Conservation (phyloP, 352 stramenopile species). For the Albugo laibachii region DNA sequence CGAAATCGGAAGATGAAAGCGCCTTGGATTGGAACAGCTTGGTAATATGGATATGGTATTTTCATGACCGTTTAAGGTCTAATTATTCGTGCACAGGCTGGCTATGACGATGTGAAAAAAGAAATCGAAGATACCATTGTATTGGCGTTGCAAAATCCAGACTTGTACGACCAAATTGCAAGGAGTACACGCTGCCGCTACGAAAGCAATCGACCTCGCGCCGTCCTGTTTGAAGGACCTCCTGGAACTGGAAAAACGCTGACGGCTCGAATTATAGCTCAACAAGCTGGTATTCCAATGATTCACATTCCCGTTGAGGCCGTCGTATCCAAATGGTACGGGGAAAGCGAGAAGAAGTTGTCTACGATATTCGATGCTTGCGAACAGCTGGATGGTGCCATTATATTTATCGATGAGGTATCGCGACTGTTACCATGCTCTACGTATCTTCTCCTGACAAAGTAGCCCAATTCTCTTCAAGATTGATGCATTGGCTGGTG, state of each 20-base stretch:
- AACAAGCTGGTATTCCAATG: slow-evolving; percentile 82
- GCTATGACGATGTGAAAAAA: slow-evolving; percentile 79
- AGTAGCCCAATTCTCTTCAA: slow-evolving; percentile 4
- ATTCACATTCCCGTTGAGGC: slow-evolving; percentile 88
- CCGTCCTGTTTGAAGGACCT: slow-evolving; percentile 85
- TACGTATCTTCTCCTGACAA: too few relatives aligned
- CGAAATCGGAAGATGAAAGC: slow-evolving; percentile 19
- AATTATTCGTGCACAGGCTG: slow-evolving; percentile 22
- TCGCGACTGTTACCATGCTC: too few relatives aligned
- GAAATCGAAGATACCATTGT: slow-evolving; percentile 87
- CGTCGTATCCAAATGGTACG: slow-evolving; percentile 89
- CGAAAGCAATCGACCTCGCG: slow-evolving; percentile 77
- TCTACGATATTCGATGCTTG: slow-evolving; percentile 87
- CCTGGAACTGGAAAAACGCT: slow-evolving; percentile 89
- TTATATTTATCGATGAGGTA: slow-evolving; percentile 91
- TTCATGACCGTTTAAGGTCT: neutral
- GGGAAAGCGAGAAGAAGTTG: slow-evolving; percentile 90
- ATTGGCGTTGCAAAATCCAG: slow-evolving; percentile 80
- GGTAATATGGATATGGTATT: slow-evolving; percentile 13
- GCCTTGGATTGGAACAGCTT: slow-evolving; percentile 66
- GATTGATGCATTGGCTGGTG: slow-evolving; percentile 82
- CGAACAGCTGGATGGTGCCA: slow-evolving; percentile 79
- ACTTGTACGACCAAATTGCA: slow-evolving; percentile 81
- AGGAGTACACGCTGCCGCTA: slow-evolving; percentile 76
- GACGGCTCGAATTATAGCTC: slow-evolving; percentile 86